Conservation (phyloP, 768 basidiomycete species). For the Melanogaster broomeanus region DNA sequence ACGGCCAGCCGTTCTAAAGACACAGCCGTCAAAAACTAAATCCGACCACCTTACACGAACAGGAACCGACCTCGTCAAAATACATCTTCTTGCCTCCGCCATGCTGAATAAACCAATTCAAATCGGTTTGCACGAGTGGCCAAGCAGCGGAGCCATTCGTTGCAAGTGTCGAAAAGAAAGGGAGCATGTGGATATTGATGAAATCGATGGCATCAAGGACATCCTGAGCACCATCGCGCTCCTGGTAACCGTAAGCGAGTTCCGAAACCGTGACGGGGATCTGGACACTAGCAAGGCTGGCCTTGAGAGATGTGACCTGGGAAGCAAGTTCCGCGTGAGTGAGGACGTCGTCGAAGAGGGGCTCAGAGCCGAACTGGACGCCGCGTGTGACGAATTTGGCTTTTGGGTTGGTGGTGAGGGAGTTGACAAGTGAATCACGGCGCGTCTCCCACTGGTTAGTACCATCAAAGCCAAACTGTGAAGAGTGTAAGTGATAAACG, state of each 20-base stretch:
- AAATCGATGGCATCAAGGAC: conserved; percentile 62
- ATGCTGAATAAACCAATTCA: conserved; percentile 68
- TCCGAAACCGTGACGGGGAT: conserved; percentile 73
- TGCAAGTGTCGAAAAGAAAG: conserved; percentile 51
- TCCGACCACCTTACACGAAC: background rate
- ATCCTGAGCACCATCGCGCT: conserved; percentile 49
- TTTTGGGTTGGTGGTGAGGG: conserved; percentile 58
- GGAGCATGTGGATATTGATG: conserved; percentile 71
- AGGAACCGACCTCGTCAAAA: conserved; percentile 56
- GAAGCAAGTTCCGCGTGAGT: conserved; percentile 46
- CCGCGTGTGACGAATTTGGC: conserved; percentile 66
- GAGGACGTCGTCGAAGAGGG: conserved; percentile 61
- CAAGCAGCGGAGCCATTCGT: conserved; percentile 56
- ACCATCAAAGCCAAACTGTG: conserved; percentile 41
- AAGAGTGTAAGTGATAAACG: background rate
- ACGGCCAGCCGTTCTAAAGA: conserved; percentile 79
- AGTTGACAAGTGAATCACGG: conserved; percentile 50
- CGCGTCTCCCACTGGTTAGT: conserved; percentile 52
- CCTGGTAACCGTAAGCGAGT: conserved; percentile 61
- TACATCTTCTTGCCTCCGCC: conserved; percentile 75
- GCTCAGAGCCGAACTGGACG: conserved; percentile 73
- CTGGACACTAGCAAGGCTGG: conserved; percentile 48
- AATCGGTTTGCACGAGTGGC: conserved; percentile 58
- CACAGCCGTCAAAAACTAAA: background rate
- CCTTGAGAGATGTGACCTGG: conserved; percentile 52